Evolutionary conservation across 176 grass and related monocot genomes (phyloP).

Genomic region (Bonia amplexicaulis): DNA sequence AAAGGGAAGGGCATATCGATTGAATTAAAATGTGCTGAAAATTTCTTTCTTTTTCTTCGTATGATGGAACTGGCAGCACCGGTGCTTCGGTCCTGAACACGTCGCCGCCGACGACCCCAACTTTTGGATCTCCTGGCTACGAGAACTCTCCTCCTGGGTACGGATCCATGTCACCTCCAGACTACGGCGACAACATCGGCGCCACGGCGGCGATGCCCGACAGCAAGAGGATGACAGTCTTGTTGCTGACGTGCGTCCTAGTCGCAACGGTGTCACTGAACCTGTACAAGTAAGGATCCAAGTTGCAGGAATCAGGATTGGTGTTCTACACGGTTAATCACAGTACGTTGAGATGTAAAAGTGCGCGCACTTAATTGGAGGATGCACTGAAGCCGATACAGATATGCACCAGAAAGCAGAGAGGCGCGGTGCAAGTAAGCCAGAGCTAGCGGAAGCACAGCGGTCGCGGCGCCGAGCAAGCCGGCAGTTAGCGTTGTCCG

Average conservation of each 20-base stretch:
- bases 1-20: not conserved
- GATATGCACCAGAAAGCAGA: not conserved
- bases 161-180: conserved; percentile 39
- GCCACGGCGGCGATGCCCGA: not conserved
- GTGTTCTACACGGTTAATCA: not conserved
- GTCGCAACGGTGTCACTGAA: not conserved
- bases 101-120: conserved; percentile 38
- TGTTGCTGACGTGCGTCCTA: conserved; percentile 29
- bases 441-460: not conserved
- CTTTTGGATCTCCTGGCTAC: conserved; percentile 7
- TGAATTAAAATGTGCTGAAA: not conserved
- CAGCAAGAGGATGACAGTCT: not conserved
- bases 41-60: not conserved
- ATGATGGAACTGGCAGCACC: conserved; percentile 40
- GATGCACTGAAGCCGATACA: not conserved
- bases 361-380: not conserved
- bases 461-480: not conserved
- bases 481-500: not conserved
- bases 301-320: not conserved
- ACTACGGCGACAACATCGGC: conserved; percentile 36
- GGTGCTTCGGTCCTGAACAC: conserved; percentile 63
- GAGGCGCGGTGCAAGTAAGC: not conserved
- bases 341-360: not conserved
- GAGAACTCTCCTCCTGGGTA: conserved; percentile 26
- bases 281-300: not conserved